Base-by-base conservation (phyloP, 1,139 yeast species). In the Maudiozyma humilis region DNA sequence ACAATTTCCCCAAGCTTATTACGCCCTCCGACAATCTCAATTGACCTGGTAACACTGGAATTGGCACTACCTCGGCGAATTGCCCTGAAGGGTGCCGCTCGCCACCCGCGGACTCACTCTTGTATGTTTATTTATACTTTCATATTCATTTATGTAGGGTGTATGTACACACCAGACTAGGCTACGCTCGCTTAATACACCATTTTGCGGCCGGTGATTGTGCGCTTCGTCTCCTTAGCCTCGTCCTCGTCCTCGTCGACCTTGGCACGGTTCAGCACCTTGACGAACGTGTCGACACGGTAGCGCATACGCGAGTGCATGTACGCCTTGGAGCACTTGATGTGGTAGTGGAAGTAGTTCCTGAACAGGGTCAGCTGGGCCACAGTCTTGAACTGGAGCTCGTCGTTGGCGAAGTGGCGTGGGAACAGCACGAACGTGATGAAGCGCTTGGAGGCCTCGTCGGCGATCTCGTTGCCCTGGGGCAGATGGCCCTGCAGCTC, bases 231-330 rank as follows among this genome's bases (percentile, higher is more conserved):
- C n/a, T 47, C 47, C 10, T 19, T 25, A 50, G 78, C 84, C 6
- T 50, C 48, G 37, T 76, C 87, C 50, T 78, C 85, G 19, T 79
- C 80, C 51, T 79, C 85, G 59, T 91, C 99, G 20, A 96, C 94
- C 68, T 89, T 88, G 36, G 98, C 98, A 62, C 99, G 78, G 71
- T 93, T 91, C 69, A 91, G 78, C 38, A 93, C 91, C 73, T 91
- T 91, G 62, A 89, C 77, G 70, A 89, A 91, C 59, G 93, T 94
- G 55, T 83, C 80, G 35, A 91, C 97, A 57, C 98, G 78, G 67
- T 73, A 86, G 68, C 99, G 79, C 98, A 91, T 91, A 73, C 99
- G 80, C 46, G 96, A 87, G 68, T 91, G 99, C 84, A 91, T 82
- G 70, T 86, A 93, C 34, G 98, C 97, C 73, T 91, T 91, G 50